phyloP scores from a whole-genome alignment of 345 rosid species.

The Syzygium aromaticum region DNA sequence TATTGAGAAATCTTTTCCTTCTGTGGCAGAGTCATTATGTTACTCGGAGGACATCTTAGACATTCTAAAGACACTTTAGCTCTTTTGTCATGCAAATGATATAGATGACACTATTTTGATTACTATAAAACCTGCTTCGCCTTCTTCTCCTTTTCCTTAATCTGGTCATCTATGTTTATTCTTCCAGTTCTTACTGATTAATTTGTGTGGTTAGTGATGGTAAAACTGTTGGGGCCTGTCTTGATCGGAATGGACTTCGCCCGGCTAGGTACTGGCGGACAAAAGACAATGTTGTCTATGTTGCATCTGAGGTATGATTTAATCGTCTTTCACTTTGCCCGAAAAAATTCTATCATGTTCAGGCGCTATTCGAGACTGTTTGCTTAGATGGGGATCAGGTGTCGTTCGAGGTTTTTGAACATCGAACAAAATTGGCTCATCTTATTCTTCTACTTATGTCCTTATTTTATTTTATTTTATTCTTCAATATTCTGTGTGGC shows the following conservation, averaged over 20 bases:
- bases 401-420: not conserved
- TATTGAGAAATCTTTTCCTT: not conserved
- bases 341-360: not conserved
- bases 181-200: slow-evolving; percentile 3
- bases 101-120: not conserved
- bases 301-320: slow-evolving; percentile 89
- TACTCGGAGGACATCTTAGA: not conserved
- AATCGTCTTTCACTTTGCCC: slow-evolving; percentile 6
- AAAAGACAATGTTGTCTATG: slow-evolving; percentile 85
- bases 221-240: slow-evolving; percentile 98
- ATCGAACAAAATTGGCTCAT: not conserved
- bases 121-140: slow-evolving; percentile 2
- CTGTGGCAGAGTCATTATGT: not conserved
- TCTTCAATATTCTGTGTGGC: not conserved
- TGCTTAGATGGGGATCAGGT: not conserved
- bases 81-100: not conserved
- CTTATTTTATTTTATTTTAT: not conserved
- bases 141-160: slow-evolving; percentile 17
- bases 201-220: slow-evolving; percentile 76
- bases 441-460: not conserved
- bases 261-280: slow-evolving; percentile 99
- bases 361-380: not conserved
- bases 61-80: not conserved
- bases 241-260: slow-evolving; percentile 98
- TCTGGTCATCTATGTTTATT: slow-evolving; percentile 5